Conservation (phyloP, 2,329 filamentous ascomycete species). For the Gnomoniopsis sp. region DNA sequence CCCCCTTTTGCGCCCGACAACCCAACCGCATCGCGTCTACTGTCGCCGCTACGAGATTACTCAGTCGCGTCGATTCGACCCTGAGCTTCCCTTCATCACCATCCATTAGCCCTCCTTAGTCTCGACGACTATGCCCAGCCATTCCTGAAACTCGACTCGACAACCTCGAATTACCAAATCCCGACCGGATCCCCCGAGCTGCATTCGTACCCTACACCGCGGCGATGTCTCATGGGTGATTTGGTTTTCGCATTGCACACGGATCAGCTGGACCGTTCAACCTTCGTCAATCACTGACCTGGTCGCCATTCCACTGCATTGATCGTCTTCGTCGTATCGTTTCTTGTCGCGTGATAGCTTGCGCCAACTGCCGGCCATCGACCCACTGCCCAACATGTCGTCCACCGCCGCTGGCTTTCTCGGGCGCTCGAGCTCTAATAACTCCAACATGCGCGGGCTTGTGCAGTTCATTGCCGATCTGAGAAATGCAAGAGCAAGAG, state of each 20-base stretch:
- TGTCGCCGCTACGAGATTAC: background rate
- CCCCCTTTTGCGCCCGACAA: constrained; percentile 13
- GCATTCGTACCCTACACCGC: background rate
- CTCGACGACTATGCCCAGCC: constrained; percentile 9
- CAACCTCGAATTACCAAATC: background rate
- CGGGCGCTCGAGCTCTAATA: constrained; percentile 62
- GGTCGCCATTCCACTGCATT: background rate
- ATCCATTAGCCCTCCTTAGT: background rate
- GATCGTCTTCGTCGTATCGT: background rate
- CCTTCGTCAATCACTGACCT: background rate
- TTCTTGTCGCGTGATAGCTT: background rate
- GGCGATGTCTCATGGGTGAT: constrained; percentile 16
- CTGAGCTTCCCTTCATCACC: background rate
- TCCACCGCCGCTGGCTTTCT: constrained; percentile 59
- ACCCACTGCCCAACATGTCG: constrained; percentile 43
- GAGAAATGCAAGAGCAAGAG: constrained; percentile 88
- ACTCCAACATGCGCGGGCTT: constrained; percentile 73
- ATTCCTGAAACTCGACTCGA: constrained; percentile 3
- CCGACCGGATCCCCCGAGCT: background rate
- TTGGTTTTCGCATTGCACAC: constrained; percentile 11
- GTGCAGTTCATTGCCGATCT: constrained; percentile 98
- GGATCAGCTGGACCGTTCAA: constrained; percentile 13
- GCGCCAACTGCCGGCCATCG: background rate
- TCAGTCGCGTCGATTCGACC: constrained; percentile 2
- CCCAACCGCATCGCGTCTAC: constrained; percentile 10